Percentiles rank a stretch among this genome's conserved stretches.
Evolutionary conservation across 2,329 filamentous ascomycete species (phyloP).

Genomic region (Xylariales sp.): DNA sequence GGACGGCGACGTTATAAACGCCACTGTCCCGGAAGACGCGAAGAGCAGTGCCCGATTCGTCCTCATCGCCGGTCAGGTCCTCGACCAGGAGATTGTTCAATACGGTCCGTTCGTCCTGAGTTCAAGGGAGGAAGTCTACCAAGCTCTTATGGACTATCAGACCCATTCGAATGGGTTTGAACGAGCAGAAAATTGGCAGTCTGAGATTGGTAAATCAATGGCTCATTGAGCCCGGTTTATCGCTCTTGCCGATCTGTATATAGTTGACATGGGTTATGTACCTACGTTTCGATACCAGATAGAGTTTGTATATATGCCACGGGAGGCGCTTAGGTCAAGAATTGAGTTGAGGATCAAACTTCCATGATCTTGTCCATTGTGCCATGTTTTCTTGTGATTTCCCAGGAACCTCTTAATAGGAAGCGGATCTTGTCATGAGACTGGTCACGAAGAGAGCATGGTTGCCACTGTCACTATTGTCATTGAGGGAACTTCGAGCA

Average conservation of each 20-base stretch:
- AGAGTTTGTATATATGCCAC: background rate
- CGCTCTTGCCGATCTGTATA: conserved; percentile 2
- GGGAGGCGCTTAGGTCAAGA: background rate
- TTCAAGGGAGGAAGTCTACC: conserved; percentile 57
- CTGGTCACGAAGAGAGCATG: too few species aligned
- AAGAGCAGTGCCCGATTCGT: conserved; percentile 48
- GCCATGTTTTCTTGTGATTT: background rate
- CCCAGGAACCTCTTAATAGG: too few species aligned
- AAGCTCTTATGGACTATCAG: conserved; percentile 64
- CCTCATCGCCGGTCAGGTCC: conserved; percentile 64
- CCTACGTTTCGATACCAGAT: conserved; percentile 2
- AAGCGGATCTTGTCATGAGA: too few species aligned
- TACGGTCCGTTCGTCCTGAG: conserved; percentile 67
- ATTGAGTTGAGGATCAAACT: background rate
- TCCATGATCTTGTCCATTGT: too few species aligned
- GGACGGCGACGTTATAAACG: conserved; percentile 69
- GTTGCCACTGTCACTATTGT: too few species aligned
- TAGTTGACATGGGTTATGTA: conserved; percentile 4
- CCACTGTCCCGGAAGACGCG: conserved; percentile 63
- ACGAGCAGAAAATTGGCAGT: conserved; percentile 63
- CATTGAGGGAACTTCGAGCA: too few species aligned
- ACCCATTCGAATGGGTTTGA: conserved; percentile 64
- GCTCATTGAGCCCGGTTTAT: conserved; percentile 13
- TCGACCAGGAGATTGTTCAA: conserved; percentile 66
- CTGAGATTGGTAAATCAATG: conserved; percentile 43